Conservation (phyloP, 1,284 basidiomycete genomes). For the Cerrena zonata region DNA sequence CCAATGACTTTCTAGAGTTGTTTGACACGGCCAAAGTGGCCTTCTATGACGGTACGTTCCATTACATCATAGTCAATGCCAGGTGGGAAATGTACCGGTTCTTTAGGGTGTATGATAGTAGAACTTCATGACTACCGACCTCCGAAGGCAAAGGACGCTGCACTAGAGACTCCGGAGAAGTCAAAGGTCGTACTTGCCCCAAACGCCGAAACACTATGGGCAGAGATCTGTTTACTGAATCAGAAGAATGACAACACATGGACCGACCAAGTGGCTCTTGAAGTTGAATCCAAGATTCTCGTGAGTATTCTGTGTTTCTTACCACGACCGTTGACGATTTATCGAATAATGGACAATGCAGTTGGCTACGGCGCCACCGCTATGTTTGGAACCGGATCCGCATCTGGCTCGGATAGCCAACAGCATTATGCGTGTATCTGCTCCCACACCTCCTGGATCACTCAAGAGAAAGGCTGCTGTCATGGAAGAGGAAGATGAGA, state of each 20-base stretch:
- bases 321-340: neutral
- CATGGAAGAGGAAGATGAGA: constrained; percentile 66
- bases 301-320: constrained; percentile 35
- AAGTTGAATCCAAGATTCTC: constrained; percentile 64
- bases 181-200: constrained; percentile 70
- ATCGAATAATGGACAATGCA: too few relatives aligned
- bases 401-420: constrained; percentile 70
- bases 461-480: constrained; percentile 70
- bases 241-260: constrained; percentile 49
- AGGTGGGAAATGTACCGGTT: neutral
- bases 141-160: constrained; percentile 45
- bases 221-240: constrained; percentile 67
- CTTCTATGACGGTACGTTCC: constrained; percentile 67
- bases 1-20: constrained; percentile 72
- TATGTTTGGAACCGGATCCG: constrained; percentile 72
- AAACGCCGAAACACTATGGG: constrained; percentile 67
- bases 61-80: neutral
- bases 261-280: constrained; percentile 64
- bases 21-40: constrained; percentile 65
- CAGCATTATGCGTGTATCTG: constrained; percentile 60
- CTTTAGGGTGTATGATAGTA: constrained; percentile 70
- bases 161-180: constrained; percentile 50
- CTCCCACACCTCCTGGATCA: constrained; percentile 60
- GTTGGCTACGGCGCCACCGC: constrained; percentile 65
- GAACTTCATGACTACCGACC: constrained; percentile 71